Base-by-base conservation (phyloP, 2,329 filamentous ascomycete species). In the Tetracladium maxilliforme region DNA sequence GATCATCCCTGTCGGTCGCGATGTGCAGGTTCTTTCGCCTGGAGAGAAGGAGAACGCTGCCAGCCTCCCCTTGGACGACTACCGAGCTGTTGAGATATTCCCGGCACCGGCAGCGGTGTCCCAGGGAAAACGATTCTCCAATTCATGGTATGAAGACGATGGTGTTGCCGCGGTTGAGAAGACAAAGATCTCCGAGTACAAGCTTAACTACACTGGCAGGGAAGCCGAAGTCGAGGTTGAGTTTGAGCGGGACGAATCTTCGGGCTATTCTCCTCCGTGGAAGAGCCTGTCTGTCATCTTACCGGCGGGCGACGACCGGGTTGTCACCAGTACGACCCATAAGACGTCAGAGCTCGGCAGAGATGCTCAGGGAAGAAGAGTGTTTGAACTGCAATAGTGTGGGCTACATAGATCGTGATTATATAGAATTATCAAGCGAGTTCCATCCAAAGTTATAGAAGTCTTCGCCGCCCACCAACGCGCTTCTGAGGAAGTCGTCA, bases 141-240 rank as follows among this genome's bases (percentile, higher is more conserved):
- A 45, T 10, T 54, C 45, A 1, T 71, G 65, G 64, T 56, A 55
- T 23, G 66, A 71, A 38, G 65, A 71, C 31, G 64, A 71, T 41
- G 65, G 64, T 0, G 54, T 69, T 15, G 58, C 61, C 11, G 19
- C 32, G 9, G 28, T 32, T 7, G 49, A 54, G 6, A 30, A 45
- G 5, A 45, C 52, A 3, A 35, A 40, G 11, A 51, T 60, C 13
- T 51, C 57, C 0, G 42, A 32, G 6, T 62, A 61, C 32, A 54
- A 43, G 1, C 20, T 64, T 16, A 42, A 28, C 14, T 65, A 64
- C 32, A 44, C 44, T 19, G 53, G 54, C 2, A 58, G 53, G 0
- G 46, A 52, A 4, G 48, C 51, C 9, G 49, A 55, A 28, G 47
- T 70, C 0, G 30, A 35, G 17, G 52, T 69, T 3, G 39, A 41